Evolutionary conservation across 1,139 yeast genomes (phyloP).

Genomic region (Suhomyces kunorum): DNA sequence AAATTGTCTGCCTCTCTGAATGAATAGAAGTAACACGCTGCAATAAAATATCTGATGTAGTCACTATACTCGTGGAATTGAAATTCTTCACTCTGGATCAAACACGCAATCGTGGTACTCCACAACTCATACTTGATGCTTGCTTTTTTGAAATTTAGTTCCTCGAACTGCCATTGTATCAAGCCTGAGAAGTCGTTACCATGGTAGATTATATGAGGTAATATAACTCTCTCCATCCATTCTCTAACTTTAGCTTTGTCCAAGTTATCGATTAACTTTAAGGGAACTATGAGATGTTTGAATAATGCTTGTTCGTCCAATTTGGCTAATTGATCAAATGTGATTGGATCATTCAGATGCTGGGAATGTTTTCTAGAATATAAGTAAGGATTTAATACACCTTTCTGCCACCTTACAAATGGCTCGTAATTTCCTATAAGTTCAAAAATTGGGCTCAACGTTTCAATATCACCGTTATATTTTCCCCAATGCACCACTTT

Average conservation of each 20-base stretch:
- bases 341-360: too few species aligned
- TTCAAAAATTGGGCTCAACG: conserved; percentile 20
- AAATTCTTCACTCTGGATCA: conserved; percentile 17
- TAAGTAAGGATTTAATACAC: conserved; percentile 31
- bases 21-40: conserved; percentile 29
- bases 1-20: conserved; percentile 10
- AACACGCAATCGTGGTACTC: conserved; percentile 25
- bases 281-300: conserved; percentile 27
- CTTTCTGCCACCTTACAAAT: conserved; percentile 32
- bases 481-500: conserved; percentile 25
- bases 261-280: conserved; percentile 13
- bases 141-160: conserved; percentile 3
- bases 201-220: conserved; percentile 31
- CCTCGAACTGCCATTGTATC: conserved; percentile 28
- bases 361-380: conserved; percentile 33
- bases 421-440: conserved; percentile 19
- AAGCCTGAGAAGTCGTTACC: conserved; percentile 28
- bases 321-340: not conserved
- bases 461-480: conserved; percentile 22
- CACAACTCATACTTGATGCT: conserved; percentile 27
- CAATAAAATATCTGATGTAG: conserved; percentile 26
- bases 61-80: conserved; percentile 15
- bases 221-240: conserved; percentile 34
- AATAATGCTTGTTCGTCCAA: conserved; percentile 19
- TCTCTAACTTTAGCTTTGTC: conserved; percentile 19